Base-by-base conservation (phyloP, 1,139 yeast genomes). In the Hansenula sp. region DNA sequence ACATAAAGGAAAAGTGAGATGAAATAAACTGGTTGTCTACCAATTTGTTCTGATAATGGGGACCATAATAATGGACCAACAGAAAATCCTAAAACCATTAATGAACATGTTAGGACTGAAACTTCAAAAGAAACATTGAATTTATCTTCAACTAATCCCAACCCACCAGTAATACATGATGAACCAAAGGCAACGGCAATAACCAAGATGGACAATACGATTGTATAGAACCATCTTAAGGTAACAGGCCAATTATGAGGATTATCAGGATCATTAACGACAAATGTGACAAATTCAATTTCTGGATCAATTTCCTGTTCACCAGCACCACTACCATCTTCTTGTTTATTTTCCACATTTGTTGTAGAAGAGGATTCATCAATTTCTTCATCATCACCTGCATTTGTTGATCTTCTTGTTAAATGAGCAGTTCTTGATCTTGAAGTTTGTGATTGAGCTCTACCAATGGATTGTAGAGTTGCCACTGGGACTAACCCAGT, bases 31-130 rank as follows among this genome's bases (percentile, higher is more conserved):
- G 91, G 87, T 53, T 89, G 76, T 66, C 97, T 76, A 41, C 97
- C 97, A 52, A 81, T 81, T 58, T 84, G 81, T 64, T 90, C 97
- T 32, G 91, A 81, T 41, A 89, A 68, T 5, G 96, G 96, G 13
- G 96, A 89, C 96, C 96, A 90, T 25, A 89, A 55, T 48, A 90
- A 70, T 1, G 96, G 96, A 35, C 97, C 97, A 21, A 89, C 76
- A 18, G 91, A 77, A 59, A 89, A 90, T 3, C 96, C 97, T 33
- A 87, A 62, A 41, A 90, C 96, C 95, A 89, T 88, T 32, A 89
- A 70, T 1, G 96, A 87, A 50, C 88, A 88, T 0, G 91, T 70
- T 51, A 89, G 70, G 35, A 81, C 84, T 11, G 96, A 80, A 24
- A 89, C 96, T 65, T 87, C 96, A 5, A 72, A 64, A 7, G 87